Conservation (phyloP, 2,329 filamentous ascomycete genomes). For the Truncatella angustata region DNA sequence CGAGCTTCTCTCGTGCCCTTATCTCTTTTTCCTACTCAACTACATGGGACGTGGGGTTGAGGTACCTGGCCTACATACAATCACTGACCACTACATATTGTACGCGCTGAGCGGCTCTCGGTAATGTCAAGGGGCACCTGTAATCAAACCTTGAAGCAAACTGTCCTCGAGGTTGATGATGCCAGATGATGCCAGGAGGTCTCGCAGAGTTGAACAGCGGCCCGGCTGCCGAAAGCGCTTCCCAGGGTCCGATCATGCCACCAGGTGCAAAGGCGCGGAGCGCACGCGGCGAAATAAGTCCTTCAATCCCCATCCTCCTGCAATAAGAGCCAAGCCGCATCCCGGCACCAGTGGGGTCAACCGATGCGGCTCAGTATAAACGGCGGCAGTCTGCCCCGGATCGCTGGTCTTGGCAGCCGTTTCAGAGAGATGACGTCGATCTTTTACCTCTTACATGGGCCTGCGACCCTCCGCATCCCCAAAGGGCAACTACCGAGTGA, state of each 20-base stretch:
- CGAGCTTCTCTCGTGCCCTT: too few species aligned
- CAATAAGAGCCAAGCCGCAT: background rate
- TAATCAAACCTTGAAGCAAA: background rate
- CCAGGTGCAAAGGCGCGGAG: background rate
- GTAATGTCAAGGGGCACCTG: background rate
- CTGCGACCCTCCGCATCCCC: background rate
- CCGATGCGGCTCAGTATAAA: slow-evolving; percentile 4
- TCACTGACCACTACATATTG: too few species aligned
- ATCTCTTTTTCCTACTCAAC: too few species aligned
- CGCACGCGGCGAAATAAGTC: slow-evolving; percentile 8
- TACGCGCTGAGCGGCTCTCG: background rate
- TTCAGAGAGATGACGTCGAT: slow-evolving; percentile 6
- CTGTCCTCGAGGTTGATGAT: too few species aligned
- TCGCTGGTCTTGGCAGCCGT: slow-evolving; percentile 8
- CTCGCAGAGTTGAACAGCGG: too few species aligned
- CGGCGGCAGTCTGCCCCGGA: slow-evolving; percentile 2
- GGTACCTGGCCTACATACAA: too few species aligned
- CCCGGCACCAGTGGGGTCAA: background rate
- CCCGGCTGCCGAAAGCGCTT: too few species aligned
- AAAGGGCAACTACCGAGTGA: slow-evolving; percentile 3
- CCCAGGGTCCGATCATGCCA: too few species aligned
- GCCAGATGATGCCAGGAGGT: too few species aligned
- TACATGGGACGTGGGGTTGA: too few species aligned
- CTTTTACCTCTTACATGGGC: background rate
- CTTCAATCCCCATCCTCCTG: slow-evolving; percentile 5